Base-by-base conservation (phyloP, 225 moss, liverwort and hornwort species). In the Sphagnum contortum region DNA sequence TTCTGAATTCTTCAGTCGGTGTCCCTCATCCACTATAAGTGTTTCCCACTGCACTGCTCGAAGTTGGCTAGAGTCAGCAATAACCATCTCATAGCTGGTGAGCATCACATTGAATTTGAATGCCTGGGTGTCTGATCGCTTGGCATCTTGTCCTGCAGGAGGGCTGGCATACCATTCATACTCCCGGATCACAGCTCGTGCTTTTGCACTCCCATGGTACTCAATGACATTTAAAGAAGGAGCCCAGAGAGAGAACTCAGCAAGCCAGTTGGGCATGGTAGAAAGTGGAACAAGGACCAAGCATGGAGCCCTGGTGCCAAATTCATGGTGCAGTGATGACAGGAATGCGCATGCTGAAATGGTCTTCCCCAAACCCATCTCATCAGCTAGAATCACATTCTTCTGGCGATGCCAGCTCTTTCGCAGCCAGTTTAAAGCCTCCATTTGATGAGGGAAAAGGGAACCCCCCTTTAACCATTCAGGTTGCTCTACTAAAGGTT, bases 61-160 rank as follows among this genome's bases (percentile, higher is more conserved):
- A 61, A 98, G 74, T 57, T 77, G 82, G 73, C 73, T 91, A 50
- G 81, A 77, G 74, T 98, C 96, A 6, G 78, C 71, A 64, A 89
- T 71, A 60, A 84, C 73, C 73, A 79, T 87, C 77, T 93, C 96
- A 66, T 79, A 84, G 4, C 90, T 77, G 12, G 92, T 87, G 55
- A 98, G 72, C 90, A 98, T 90, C 61, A 98, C 85, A 70, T 93
- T 76, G 58, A 98, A 93, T 77, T 98, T 98, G 69, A 70, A 60
- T 5, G 64, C 52, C 48, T 70, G 79, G 11, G 74, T 75, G 51
- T 72, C 62, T 4, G 57, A 44, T 10, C 66, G 75, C 61, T 77
- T 87, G 53, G 69, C 68, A 72, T 84, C 84, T 48, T 75, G 73
- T 62, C 75, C 69, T 59, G 81, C 72, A 59, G 56, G 44, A 11